Evolutionary conservation across 164 flowering plant genomes (phyloP).

Genomic region (Cinnamomum chago): DNA sequence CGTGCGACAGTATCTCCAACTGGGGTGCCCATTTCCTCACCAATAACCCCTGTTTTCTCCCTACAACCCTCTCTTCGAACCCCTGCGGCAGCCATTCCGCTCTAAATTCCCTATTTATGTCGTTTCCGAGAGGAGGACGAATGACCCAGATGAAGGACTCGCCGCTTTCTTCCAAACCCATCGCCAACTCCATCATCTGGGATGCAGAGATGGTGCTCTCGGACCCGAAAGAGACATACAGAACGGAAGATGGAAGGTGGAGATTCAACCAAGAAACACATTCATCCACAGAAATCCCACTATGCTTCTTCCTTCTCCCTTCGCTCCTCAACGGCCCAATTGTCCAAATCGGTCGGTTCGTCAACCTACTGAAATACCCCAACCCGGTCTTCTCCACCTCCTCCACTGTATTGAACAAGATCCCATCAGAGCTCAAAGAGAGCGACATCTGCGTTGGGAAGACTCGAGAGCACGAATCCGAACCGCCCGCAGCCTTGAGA

Average conservation of each 20-base stretch:
- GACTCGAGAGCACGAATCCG: neutral
- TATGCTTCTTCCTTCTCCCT: neutral
- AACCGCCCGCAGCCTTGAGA: neutral
- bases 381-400: conserved; percentile 7
- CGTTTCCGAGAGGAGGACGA: conserved; percentile 24
- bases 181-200: conserved; percentile 33
- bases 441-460: neutral
- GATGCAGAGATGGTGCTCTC: conserved; percentile 18
- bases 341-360: conserved; percentile 1
- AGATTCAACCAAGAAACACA: conserved; percentile 11
- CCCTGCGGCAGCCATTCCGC: conserved; percentile 31
- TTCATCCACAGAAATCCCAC: conserved; percentile 5
- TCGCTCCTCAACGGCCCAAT: conserved; percentile 10
- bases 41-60: conserved; percentile 17
- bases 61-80: conserved; percentile 15
- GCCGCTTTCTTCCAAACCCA: conserved; percentile 24
- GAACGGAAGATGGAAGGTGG: conserved; percentile 6
- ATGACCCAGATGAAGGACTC: conserved; percentile 31
- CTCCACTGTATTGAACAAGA: conserved; percentile 7
- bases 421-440: neutral
- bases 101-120: conserved; percentile 12
- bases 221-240: conserved; percentile 25
- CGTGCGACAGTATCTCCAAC: conserved; percentile 14
- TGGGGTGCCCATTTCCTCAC: no score
- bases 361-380: conserved; percentile 7